Conservation (phyloP, 192 early-diverging fungal species). For the Podila horticola region DNA sequence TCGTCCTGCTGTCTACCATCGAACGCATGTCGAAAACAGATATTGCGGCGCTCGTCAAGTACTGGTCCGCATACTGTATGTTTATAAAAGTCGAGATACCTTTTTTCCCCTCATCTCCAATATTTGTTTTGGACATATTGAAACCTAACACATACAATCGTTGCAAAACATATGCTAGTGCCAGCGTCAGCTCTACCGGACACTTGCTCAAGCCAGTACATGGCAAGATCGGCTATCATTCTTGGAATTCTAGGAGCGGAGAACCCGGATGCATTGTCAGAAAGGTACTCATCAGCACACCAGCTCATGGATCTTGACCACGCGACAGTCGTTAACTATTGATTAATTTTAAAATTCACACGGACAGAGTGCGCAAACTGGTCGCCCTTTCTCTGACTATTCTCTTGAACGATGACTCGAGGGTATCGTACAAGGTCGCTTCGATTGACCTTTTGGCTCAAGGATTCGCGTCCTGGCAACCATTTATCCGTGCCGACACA, state of each 20-base stretch:
- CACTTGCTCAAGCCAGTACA: slow-evolving; percentile 54
- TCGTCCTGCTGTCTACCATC: slow-evolving; percentile 65
- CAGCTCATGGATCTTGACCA: neutral
- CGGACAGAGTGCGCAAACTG: slow-evolving; percentile 59
- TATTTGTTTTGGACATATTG: neutral
- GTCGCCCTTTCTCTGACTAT: slow-evolving; percentile 75
- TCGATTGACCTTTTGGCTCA: slow-evolving; percentile 79
- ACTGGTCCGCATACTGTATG: slow-evolving; percentile 77
- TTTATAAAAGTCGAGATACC: neutral
- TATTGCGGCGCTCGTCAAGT: slow-evolving; percentile 63
- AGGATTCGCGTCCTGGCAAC: slow-evolving; percentile 81
- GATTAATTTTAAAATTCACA: neutral
- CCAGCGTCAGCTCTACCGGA: slow-evolving; percentile 54
- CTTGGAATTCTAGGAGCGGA: slow-evolving; percentile 80
- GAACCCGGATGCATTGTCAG: slow-evolving; percentile 57
- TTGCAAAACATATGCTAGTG: slow-evolving; percentile 47
- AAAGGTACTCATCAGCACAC: slow-evolving; percentile 34
- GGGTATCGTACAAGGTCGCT: slow-evolving; percentile 60
- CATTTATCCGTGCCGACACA: slow-evolving; percentile 68
- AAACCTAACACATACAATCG: neutral
- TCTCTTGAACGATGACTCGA: slow-evolving; percentile 68
- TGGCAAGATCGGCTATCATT: slow-evolving; percentile 75
- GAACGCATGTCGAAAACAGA: slow-evolving; percentile 60
- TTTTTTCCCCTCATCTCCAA: too few relatives aligned
- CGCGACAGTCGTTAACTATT: neutral